Evolutionary conservation across 2,329 filamentous ascomycete genomes (phyloP), one percentile per base, ranked within the genome.

Genomic region (Penicillium corylophilum): DNA sequence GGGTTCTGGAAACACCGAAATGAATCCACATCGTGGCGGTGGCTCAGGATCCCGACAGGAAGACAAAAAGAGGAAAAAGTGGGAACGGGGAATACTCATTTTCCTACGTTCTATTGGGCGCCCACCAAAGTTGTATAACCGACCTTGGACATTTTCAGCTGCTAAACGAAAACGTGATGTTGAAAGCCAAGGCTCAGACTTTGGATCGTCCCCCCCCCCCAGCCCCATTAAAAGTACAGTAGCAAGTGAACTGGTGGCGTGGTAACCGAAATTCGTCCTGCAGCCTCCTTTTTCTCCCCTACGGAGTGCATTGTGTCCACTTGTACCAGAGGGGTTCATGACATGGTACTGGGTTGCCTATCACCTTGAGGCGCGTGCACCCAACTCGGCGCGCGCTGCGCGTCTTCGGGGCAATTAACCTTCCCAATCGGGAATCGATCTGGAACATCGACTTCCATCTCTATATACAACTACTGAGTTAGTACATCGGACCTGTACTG

Each of bases 1-100:
- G 59, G 60, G 60, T 59, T 63, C 60, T 63, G 56, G 59, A 63
- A 62, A 61, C 48, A 48, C 39, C 48, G 54, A 56, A 50, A 53
- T 38, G 50, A 53, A 46, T 51, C 50, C 50, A 50, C 57, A 51
- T 45, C 57, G 60, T 63, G 60, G 60, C 60, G 59, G 59, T 63
- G 60, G 59, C 59, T 63, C 55, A 48, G 44, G 55, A 55, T 50
- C 41, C 38, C 12, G 22, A 46, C 15, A 28, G 31, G 46, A 41
- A 22, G 28, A 36, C 20, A 8, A 16, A 16, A 24, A 20, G 24
- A 46, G 38, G 12, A 35, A 46, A 50, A 53, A 57, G 53, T 53
- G 50, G 53, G 46, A 38, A 44, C 46, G 18, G 18, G 24, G n/a
- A 12, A 38, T 38, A 20, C 35, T 38, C 16, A 6, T 13, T 38